These are phyloP conservation scores for Entomortierella chlamydospora DNA, from an alignment of 192 early-diverging fungal species.

Conservation along the genomic window DNA sequence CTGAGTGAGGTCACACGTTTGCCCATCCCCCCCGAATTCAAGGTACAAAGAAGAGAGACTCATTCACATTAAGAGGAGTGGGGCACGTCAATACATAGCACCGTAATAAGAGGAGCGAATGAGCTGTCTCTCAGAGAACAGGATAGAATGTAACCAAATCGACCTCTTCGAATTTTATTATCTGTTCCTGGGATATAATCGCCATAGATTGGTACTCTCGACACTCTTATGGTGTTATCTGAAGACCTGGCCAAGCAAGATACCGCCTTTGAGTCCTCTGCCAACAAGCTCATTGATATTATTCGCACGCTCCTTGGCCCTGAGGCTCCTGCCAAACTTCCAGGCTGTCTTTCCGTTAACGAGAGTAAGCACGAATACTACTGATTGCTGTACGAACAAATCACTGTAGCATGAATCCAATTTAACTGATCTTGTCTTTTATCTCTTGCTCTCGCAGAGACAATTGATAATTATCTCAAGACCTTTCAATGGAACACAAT, in stretches of 20 bases:
- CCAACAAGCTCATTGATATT: constrained; percentile 87
- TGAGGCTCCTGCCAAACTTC: constrained; percentile 66
- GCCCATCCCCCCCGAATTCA: constrained; percentile 92
- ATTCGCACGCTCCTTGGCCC: constrained; percentile 78
- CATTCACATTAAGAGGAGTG: no score
- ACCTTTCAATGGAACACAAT: constrained; percentile 96
- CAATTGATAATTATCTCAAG: constrained; percentile 87
- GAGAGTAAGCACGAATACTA: constrained; percentile 73
- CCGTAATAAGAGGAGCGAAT: not conserved
- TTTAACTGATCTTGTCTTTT: constrained; percentile 1
- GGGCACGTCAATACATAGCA: no score
- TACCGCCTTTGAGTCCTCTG: constrained; percentile 75
- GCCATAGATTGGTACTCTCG: constrained; percentile 92
- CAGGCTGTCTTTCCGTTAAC: constrained; percentile 75
- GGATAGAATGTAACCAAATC: no score
- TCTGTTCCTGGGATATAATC: constrained; percentile 12
- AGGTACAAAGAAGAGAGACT: constrained; percentile 61
- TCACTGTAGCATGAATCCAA: not conserved
- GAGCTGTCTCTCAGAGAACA: no score
- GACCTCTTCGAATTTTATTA: not conserved
- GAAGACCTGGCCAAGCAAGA: constrained; percentile 95
- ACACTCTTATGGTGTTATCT: constrained; percentile 91
- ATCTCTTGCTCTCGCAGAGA: constrained; percentile 64
- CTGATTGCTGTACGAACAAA: not conserved
- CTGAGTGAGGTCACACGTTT: constrained; percentile 88